Base-by-base conservation (phyloP, 1,284 basidiomycete species). In the Leccinum solheimii region DNA sequence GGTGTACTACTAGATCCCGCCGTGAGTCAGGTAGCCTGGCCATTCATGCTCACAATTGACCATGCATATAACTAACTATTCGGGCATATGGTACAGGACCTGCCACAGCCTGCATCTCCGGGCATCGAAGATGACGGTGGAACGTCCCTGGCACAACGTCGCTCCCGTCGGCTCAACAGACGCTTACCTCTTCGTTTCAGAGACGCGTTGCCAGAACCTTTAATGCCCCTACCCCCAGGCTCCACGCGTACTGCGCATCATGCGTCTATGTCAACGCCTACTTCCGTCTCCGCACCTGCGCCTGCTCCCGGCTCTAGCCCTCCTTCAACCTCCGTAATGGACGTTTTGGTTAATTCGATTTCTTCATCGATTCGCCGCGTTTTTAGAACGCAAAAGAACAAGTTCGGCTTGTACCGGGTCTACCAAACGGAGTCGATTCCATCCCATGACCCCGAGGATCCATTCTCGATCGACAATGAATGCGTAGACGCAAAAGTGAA, bases 21-120 rank as follows among this genome's bases (percentile, higher is more conserved):
- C 27, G 27, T 27, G 27, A 27, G 27, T 27, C 27, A 27, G 27
- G 27, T 27, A 27, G 27, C 27, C 27, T 27, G 27, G 27, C 27
- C 27, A 27, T 27, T 27, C 27, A 27, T 27, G 27, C 27, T 27
- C 27, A 27, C 27, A 27, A 27, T 27, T 27, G 27, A 27, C 27
- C 27, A 27, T 27, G 27, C 27, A 27, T 27, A 27, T 27, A 27
- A 27, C 27, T 27, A 27, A 27, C 27, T 27, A 27, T 27, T 85
- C 32, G 32, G 32, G 32, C 32, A 32, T 32, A 32, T 32, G 32
- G 32, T 32, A 32, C 45, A 48, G 45, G 10, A 48, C 45, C 45
- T 13, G 45, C 21, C 19, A 21, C 45, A 10, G 45, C 45, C 45
- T 10, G 11, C 45, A 38, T 38, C 38, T 38, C 2, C 16, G 38